These are phyloP conservation scores for Marchantia polymorpha DNA, from an alignment of 225 moss, liverwort and hornwort genomes.

Conservation along the genomic window DNA sequence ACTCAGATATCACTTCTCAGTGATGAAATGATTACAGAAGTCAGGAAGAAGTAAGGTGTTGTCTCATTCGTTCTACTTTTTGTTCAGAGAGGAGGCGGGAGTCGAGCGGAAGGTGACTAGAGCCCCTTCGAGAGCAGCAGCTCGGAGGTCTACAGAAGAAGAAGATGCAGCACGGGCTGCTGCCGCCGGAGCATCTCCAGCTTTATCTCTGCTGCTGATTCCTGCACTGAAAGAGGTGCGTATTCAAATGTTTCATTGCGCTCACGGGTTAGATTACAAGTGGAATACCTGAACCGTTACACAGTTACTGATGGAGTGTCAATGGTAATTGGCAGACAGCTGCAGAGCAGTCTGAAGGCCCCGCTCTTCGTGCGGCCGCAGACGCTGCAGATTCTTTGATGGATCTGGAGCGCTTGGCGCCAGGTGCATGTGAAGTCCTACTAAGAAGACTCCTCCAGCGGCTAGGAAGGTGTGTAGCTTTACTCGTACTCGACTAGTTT, in stretches of 20 bases:
- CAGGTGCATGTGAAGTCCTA: constrained; percentile 97
- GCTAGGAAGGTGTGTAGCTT: constrained; percentile 61
- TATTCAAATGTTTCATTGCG: neutral
- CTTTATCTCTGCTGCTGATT: constrained; percentile 80
- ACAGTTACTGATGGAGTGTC: constrained; percentile 12
- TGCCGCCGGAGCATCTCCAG: constrained; percentile 93
- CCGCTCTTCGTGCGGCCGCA: constrained; percentile 92
- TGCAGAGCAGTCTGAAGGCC: constrained; percentile 94
- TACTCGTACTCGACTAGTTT: no score
- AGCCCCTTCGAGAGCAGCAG: constrained; percentile 72
- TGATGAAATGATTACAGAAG: no score
- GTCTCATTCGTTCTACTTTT: no score
- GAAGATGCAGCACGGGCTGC: constrained; percentile 91
- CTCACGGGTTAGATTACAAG: neutral
- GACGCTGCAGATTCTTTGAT: constrained; percentile 97
- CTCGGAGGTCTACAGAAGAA: constrained; percentile 69
- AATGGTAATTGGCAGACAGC: constrained; percentile 64
- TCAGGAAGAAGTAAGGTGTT: no score
- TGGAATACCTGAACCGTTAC: neutral
- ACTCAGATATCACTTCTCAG: no score
- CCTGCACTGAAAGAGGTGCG: constrained; percentile 95
- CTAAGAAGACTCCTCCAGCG: constrained; percentile 88
- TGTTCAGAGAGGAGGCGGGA: constrained; percentile 25
- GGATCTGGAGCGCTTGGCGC: constrained; percentile 97
- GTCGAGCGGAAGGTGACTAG: constrained; percentile 67